phyloP scores from a whole-genome alignment of 2,329 filamentous ascomycete genomes.

The Hypoxylon sp. region DNA sequence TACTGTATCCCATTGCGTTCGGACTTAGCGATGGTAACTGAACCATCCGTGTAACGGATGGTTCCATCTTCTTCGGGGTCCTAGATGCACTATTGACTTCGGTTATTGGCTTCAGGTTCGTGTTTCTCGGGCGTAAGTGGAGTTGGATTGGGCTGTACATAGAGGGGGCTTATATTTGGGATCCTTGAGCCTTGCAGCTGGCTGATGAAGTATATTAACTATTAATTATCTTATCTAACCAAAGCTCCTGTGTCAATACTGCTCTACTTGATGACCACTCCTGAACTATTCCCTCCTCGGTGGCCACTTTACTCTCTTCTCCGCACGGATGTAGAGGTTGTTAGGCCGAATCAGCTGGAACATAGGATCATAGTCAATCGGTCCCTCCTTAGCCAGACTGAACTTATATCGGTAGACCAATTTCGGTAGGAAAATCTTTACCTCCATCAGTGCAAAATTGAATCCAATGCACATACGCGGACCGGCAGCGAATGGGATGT shows the following conservation, averaged over 20 bases:
- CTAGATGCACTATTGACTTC: background rate
- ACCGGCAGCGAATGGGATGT: slow-evolving; percentile 70
- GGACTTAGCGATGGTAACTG: background rate
- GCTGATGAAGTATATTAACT: too few species aligned
- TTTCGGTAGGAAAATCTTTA: slow-evolving; percentile 69
- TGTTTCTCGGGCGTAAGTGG: background rate
- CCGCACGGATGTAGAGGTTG: slow-evolving; percentile 65
- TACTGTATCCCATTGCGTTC: background rate
- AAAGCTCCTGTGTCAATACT: background rate
- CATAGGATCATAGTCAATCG: slow-evolving; percentile 69
- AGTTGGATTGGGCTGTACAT: background rate
- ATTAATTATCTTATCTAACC: too few species aligned
- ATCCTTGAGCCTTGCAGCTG: too few species aligned
- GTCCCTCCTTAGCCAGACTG: slow-evolving; percentile 59
- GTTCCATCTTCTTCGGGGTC: background rate
- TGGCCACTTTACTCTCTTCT: slow-evolving; percentile 63
- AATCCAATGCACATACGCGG: slow-evolving; percentile 71
- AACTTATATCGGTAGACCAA: slow-evolving; percentile 71
- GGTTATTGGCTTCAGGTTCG: background rate
- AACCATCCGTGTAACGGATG: background rate
- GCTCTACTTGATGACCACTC: background rate
- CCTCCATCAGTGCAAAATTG: slow-evolving; percentile 72
- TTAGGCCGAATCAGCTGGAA: slow-evolving; percentile 69
- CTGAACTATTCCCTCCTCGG: background rate
- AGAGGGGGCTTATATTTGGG: too few species aligned